Conservation (phyloP, 352 stramenopile genomes). For the Phytophthora multivora region DNA sequence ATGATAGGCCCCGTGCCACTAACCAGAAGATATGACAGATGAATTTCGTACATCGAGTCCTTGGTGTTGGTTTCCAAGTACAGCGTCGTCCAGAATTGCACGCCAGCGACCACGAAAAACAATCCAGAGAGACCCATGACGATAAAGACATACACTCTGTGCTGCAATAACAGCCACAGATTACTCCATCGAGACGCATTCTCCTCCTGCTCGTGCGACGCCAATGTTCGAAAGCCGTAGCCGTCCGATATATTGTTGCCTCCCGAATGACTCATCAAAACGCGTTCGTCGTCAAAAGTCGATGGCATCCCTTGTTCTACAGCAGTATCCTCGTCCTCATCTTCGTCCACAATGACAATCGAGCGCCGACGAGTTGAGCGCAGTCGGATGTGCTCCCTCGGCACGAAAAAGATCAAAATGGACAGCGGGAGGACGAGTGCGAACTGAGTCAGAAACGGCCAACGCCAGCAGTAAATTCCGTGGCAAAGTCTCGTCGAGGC, state of each 20-base stretch:
- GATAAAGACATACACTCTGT: slow-evolving; percentile 77
- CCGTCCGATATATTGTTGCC: slow-evolving; percentile 9
- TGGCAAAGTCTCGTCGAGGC: slow-evolving; percentile 53
- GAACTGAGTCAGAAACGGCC: slow-evolving; percentile 85
- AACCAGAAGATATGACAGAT: slow-evolving; percentile 75
- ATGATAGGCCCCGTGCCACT: slow-evolving; percentile 79
- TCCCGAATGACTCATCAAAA: slow-evolving; percentile 26
- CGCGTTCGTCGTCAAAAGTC: slow-evolving; percentile 34
- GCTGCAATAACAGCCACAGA: slow-evolving; percentile 53
- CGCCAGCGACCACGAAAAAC: slow-evolving; percentile 82
- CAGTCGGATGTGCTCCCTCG: slow-evolving; percentile 67
- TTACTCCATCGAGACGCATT: slow-evolving; percentile 48
- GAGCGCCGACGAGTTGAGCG: slow-evolving; percentile 56
- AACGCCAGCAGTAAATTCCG: slow-evolving; percentile 88
- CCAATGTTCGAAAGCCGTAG: slow-evolving; percentile 24
- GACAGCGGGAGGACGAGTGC: slow-evolving; percentile 72
- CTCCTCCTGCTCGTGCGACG: slow-evolving; percentile 19
- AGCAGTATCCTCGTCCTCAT: slow-evolving; percentile 45
- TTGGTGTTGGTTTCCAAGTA: slow-evolving; percentile 83
- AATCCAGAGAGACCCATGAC: slow-evolving; percentile 80
- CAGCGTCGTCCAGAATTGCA: slow-evolving; percentile 88
- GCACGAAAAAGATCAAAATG: slow-evolving; percentile 83
- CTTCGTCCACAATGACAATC: slow-evolving; percentile 67
- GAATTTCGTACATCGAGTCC: slow-evolving; percentile 81
- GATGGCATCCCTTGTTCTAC: slow-evolving; percentile 32